These are phyloP conservation scores for Schizothecium vesticola DNA, from an alignment of 495 filamentous ascomycete genomes.

Conservation along the genomic window DNA sequence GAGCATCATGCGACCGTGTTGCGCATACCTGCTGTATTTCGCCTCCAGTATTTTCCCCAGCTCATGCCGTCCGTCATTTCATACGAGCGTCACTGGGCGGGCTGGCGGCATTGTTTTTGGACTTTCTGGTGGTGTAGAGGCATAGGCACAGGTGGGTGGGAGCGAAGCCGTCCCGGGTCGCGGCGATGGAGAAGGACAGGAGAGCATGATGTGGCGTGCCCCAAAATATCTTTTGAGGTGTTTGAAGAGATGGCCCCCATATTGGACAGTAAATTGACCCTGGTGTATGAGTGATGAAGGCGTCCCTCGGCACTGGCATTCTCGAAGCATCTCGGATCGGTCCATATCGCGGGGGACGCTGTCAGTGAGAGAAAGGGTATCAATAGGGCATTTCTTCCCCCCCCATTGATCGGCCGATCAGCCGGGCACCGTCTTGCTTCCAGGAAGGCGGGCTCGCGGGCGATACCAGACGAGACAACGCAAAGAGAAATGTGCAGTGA, in stretches of 20 bases:
- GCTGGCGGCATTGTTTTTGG: neutral
- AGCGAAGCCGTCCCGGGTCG: neutral
- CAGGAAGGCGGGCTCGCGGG: neutral
- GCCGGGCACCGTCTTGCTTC: neutral
- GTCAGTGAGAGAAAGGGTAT: neutral
- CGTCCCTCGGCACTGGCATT: neutral
- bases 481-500: neutral
- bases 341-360: neutral
- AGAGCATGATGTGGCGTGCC: neutral
- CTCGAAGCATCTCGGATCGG: neutral
- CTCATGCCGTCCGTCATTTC: neutral
- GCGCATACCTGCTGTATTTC: neutral
- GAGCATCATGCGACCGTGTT: neutral
- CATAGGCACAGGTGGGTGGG: neutral
- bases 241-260: neutral
- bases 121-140: neutral
- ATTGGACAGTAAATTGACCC: neutral
- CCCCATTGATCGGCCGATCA: slow-evolving; percentile 9
- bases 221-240: neutral
- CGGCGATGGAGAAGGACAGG: neutral
- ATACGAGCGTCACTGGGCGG: neutral
- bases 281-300: neutral
- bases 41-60: neutral
- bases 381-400: neutral
- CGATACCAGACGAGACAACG: slow-evolving; percentile 1